Base-by-base conservation (phyloP, 2,329 filamentous ascomycete genomes). In the Grosmannia penicillata region DNA sequence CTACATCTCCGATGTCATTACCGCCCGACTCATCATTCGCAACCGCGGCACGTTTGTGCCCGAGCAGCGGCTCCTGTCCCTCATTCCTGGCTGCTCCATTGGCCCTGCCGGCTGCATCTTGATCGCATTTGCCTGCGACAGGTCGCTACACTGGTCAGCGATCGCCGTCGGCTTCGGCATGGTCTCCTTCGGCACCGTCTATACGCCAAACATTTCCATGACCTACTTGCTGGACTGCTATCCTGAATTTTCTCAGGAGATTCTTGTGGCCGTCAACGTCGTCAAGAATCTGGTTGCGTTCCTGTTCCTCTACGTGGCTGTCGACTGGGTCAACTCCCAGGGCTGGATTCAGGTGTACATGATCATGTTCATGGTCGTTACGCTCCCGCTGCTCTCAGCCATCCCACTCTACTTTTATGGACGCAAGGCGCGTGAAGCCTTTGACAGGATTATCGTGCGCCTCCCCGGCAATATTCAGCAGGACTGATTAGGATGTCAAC, bases 171-270 rank as follows among this genome's bases (percentile, higher is more conserved):
- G 17, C 33, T 40, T 36, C 24, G 38, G 33, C 8, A 22, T 40
- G 13, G 24, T 40, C 28, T 25, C 17, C 21, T 22, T 40, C 19
- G 38, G 38, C 17, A 22, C 34, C 9, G 23, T 33, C 17, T 28
- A n/a, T 11, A 21, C 24, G 3, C 32, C 38, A 10, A 36, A 19
- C 24, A 40, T 40, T 8, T 33, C 38, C 33, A 37, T 40, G 38
- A 36, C 28, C 28, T 40, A 40, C 22, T 28, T 40, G 26, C 23
- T 19, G 8, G 38, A 40, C 24, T 36, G 38, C 38, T 40, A 40
- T 19, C 34, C 29, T 18, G 32, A 18, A 6, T 24, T 40, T 3
- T 33, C 38, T 6, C 27, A 33, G 19, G 38, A 40, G 29, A 24
- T 21, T 21, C 33, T 40, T n/a, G 23, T 25, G 9, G 15, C 34